phyloP scores from a whole-genome alignment of 2,329 filamentous ascomycete species.

The Grosmannia clavigera region DNA sequence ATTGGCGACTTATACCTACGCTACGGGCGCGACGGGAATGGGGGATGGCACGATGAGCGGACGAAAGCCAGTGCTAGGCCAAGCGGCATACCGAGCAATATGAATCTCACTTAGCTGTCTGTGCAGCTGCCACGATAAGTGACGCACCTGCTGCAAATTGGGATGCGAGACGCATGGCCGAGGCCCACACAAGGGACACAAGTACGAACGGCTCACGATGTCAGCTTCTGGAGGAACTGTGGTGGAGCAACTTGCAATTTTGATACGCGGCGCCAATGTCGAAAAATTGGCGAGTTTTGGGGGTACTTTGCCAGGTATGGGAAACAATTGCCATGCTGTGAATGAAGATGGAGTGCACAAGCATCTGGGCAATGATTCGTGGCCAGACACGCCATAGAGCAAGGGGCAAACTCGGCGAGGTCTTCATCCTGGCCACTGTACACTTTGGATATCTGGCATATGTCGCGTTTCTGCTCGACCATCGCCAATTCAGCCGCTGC shows the following conservation, averaged over 20 bases:
- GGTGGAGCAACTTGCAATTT: not conserved
- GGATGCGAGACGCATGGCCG: not conserved
- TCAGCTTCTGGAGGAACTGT: not conserved
- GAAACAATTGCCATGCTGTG: not conserved
- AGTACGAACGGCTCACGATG: not conserved
- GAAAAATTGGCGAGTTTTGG: not conserved
- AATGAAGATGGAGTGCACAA: not conserved
- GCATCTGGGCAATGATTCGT: not conserved
- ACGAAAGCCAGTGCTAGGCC: not conserved
- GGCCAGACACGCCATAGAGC: too few species aligned
- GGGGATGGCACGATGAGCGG: not conserved
- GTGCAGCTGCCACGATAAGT: not conserved
- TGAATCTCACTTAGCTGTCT: too few species aligned
- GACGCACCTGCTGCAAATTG: not conserved
- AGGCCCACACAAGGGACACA: not conserved
- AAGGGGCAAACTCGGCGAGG: not conserved
- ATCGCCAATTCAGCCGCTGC: too few species aligned
- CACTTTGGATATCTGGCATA: too few species aligned
- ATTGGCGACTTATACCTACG: not conserved
- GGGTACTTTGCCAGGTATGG: not conserved
- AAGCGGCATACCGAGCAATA: not conserved
- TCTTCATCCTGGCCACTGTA: not conserved
- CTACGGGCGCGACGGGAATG: not conserved
- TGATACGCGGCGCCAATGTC: not conserved
- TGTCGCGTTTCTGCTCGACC: too few species aligned